These are phyloP conservation scores for Podila minutissima DNA, from an alignment of 192 early-diverging fungal genomes.

Conservation along the genomic window DNA sequence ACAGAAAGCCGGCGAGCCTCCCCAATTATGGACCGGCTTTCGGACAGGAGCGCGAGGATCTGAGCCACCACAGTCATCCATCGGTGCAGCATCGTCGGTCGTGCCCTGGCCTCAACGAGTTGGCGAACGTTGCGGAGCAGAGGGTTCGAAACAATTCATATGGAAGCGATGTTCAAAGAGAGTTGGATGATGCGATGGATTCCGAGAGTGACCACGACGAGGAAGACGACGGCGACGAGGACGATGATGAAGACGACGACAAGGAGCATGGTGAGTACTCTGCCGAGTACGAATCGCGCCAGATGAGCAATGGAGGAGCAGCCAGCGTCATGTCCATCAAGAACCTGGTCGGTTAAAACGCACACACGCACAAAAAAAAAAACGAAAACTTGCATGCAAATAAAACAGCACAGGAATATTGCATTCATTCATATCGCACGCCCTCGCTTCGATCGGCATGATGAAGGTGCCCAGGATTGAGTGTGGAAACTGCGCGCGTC, in stretches of 20 bases:
- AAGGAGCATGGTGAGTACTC: neutral
- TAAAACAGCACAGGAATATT: neutral
- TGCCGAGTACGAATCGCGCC: neutral
- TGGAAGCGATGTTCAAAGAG: neutral
- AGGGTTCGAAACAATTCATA: neutral
- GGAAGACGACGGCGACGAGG: slow-evolving; percentile 11
- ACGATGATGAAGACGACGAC: neutral
- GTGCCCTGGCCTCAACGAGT: neutral
- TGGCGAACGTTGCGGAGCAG: slow-evolving; percentile 3
- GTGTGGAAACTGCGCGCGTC: no score
- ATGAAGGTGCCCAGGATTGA: no score
- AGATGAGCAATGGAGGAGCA: neutral
- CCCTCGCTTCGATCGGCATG: no score
- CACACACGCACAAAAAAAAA: neutral
- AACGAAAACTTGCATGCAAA: neutral
- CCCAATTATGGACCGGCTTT: no score
- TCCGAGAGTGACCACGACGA: neutral
- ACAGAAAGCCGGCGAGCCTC: no score
- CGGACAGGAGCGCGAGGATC: no score
- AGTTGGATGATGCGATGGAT: slow-evolving; percentile 8
- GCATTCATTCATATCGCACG: no score
- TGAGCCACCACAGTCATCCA: no score
- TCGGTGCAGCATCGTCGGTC: neutral
- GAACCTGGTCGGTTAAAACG: slow-evolving; percentile 17
- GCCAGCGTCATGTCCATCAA: slow-evolving; percentile 41